Evolutionary conservation across 75 land plant genomes (phyloP).

Genomic region (Cunninghamia lanceolata): DNA sequence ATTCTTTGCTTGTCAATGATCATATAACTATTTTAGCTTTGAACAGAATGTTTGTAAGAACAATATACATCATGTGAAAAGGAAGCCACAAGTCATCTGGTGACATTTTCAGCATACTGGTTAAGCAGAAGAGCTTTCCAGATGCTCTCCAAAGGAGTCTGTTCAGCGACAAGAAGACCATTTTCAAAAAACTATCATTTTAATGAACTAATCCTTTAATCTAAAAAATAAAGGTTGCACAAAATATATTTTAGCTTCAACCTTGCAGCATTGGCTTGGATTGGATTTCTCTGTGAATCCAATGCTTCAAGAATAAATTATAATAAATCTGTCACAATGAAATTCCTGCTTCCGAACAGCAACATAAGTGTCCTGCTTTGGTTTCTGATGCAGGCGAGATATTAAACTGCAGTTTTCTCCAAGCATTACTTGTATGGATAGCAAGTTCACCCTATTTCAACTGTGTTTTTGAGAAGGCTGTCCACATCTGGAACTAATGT

Average conservation of each 20-base stretch:
- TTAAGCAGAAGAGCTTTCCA: not conserved
- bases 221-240: not conserved
- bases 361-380: not conserved
- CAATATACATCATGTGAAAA: not conserved
- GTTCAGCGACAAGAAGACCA: not conserved
- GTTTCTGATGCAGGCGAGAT: not conserved
- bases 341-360: not conserved
- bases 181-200: not conserved
- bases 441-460: conserved; percentile 5
- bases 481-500: conserved; percentile 67
- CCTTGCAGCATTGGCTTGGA: not conserved
- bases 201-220: not conserved
- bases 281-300: not conserved
- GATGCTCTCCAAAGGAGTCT: not conserved
- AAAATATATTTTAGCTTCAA: not conserved
- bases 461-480: conserved; percentile 14
- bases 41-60: not conserved
- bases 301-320: not conserved
- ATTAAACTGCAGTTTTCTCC: not conserved
- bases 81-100: not conserved
- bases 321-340: not conserved
- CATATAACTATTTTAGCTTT: not conserved
- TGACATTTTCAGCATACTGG: not conserved
- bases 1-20: not conserved
- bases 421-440: not conserved